A percentile compares a stretch with the other conserved stretches of the same genome.
Evolutionary conservation across 139 green algal genomes (phyloP).

Genomic region (Ulvella scutata): DNA sequence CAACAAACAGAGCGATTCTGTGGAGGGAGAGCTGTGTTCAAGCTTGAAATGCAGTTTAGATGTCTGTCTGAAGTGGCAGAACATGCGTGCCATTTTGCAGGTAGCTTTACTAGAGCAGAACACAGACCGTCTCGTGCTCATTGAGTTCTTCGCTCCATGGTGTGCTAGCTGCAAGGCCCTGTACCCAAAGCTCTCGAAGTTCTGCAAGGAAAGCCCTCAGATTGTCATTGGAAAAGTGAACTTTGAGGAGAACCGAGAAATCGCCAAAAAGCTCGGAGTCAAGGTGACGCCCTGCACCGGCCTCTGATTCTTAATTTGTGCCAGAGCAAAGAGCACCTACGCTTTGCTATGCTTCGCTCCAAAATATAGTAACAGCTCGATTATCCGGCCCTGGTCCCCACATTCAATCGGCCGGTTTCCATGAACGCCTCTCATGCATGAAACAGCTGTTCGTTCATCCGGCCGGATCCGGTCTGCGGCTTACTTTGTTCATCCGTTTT

Average conservation of each 20-base stretch:
- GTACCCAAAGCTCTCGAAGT: constrained; percentile 65
- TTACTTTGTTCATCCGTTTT: too few species aligned
- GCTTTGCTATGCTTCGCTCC: constrained; percentile 53
- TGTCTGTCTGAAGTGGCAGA: too few species aligned
- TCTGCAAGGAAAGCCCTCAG: not conserved
- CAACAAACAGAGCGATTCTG: too few species aligned
- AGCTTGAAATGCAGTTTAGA: too few species aligned
- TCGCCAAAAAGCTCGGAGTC: constrained; percentile 46
- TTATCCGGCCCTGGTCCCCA: too few species aligned
- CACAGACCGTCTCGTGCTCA: constrained; percentile 66
- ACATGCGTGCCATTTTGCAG: not conserved
- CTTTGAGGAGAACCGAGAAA: constrained; percentile 67
- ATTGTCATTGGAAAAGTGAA: constrained; percentile 72
- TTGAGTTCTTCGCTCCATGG: constrained; percentile 81
- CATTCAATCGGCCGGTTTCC: too few species aligned
- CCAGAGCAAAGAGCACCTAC: constrained; percentile 28
- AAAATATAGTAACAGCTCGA: too few species aligned
- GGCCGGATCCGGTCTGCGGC: too few species aligned
- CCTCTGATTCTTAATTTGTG: constrained; percentile 6
- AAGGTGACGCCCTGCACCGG: constrained; percentile 19
- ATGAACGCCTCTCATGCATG: too few species aligned
- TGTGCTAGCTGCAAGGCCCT: constrained; percentile 78
- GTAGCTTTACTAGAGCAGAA: constrained; percentile 21
- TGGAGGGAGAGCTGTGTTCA: too few species aligned
- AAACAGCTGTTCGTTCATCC: too few species aligned